Evolutionary conservation across 2,329 filamentous ascomycete species (phyloP).

Genomic region (Penicillium italicum): DNA sequence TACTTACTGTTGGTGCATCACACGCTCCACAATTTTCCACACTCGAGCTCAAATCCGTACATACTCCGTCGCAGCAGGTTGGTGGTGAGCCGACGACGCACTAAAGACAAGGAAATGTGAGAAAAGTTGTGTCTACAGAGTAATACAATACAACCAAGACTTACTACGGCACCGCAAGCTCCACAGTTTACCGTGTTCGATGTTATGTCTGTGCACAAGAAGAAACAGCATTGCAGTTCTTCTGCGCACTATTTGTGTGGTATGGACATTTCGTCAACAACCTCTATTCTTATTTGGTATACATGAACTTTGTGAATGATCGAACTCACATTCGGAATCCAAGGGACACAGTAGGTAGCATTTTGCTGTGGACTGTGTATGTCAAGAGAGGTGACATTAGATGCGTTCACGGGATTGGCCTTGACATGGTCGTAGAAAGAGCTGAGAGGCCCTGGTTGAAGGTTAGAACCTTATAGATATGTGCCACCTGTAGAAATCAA

Average conservation of each 20-base stretch:
- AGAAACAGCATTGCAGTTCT: slow-evolving; percentile 1
- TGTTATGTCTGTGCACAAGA: background rate
- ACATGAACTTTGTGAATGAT: background rate
- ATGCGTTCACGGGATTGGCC: background rate
- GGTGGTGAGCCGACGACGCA: background rate
- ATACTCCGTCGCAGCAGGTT: background rate
- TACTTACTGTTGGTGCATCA: background rate
- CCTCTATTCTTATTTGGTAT: background rate
- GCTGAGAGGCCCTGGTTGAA: background rate
- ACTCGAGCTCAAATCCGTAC: background rate
- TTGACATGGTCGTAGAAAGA: background rate
- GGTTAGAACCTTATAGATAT: background rate
- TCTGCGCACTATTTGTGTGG: background rate
- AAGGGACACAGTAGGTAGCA: background rate
- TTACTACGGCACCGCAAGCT: background rate
- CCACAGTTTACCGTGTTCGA: background rate
- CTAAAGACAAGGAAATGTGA: background rate
- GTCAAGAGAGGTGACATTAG: slow-evolving; percentile 1
- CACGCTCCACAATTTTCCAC: background rate
- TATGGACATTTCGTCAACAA: background rate
- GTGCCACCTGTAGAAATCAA: too few species aligned
- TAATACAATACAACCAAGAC: background rate
- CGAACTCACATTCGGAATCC: background rate
- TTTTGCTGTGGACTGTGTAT: background rate
- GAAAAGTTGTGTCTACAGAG: background rate